Evolutionary conservation across 768 basidiomycete species (phyloP).

Genomic region (Trametes cubensis): DNA sequence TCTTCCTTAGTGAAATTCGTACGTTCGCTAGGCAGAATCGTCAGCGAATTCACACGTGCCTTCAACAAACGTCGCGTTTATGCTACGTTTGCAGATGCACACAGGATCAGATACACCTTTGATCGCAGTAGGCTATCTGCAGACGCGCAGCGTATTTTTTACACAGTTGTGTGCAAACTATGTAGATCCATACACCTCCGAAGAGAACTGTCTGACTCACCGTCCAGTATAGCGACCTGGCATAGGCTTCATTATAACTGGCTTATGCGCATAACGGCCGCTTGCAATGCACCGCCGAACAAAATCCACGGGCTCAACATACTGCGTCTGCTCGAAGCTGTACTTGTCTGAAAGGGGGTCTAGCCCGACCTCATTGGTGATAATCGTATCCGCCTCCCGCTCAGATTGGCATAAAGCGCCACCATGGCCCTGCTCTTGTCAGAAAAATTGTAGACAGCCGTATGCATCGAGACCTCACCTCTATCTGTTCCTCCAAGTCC

Average conservation of each 20-base stretch:
- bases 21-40: background rate
- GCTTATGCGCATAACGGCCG: slow-evolving; percentile 22
- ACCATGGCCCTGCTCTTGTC: slow-evolving; percentile 15
- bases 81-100: background rate
- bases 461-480: background rate
- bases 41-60: too few species aligned
- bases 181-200: background rate
- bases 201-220: background rate
- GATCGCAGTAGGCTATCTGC: background rate
- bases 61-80: background rate
- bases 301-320: slow-evolving; percentile 18
- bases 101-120: background rate
- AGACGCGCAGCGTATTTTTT: slow-evolving; percentile 11
- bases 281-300: slow-evolving; percentile 19
- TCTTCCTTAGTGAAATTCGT: slow-evolving; percentile 17
- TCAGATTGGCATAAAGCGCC: slow-evolving; percentile 5
- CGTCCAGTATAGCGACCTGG: background rate
- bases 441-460: background rate
- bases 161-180: background rate
- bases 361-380: slow-evolving; percentile 8
- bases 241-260: slow-evolving; percentile 26
- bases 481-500: background rate
- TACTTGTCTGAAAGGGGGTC: slow-evolving; percentile 8
- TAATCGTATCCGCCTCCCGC: slow-evolving; percentile 22
- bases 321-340: slow-evolving; percentile 4